Conservation (phyloP, 2,329 filamentous ascomycete genomes). For the Cercospora beticola region DNA sequence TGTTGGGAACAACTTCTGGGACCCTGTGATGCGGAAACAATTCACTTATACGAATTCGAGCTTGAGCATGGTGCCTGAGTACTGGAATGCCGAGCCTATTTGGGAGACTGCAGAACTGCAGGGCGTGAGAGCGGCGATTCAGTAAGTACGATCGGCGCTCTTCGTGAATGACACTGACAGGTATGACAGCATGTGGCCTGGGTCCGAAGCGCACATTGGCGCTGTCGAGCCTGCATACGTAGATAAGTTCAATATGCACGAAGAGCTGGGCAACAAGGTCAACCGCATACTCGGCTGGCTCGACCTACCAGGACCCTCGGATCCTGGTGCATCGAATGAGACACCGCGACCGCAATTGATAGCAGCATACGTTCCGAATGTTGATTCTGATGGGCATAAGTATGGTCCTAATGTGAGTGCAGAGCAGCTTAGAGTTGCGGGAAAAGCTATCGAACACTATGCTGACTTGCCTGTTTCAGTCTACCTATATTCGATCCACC, state of each 20-base stretch:
- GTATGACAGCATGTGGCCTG: constrained; percentile 79
- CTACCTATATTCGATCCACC: constrained; percentile 79
- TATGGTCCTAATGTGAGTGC: constrained; percentile 72
- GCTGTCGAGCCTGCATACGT: constrained; percentile 74
- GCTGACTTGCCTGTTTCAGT: constrained; percentile 41
- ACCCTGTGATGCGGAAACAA: constrained; percentile 70
- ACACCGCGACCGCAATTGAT: constrained; percentile 81
- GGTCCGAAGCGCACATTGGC: constrained; percentile 82
- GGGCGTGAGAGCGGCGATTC: constrained; percentile 75
- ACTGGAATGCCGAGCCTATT: constrained; percentile 93
- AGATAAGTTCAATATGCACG: constrained; percentile 79
- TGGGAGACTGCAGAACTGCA: constrained; percentile 91
- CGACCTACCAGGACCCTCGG: constrained; percentile 73
- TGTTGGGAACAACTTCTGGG: constrained; percentile 94
- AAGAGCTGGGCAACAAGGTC: constrained; percentile 73
- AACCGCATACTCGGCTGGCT: constrained; percentile 76
- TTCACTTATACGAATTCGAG: constrained; percentile 83
- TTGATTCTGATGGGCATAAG: constrained; percentile 81
- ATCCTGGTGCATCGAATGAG: constrained; percentile 42
- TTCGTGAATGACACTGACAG: not conserved
- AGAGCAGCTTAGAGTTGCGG: not conserved
- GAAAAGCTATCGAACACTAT: not conserved
- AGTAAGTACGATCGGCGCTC: constrained; percentile 41
- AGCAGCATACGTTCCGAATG: constrained; percentile 89
- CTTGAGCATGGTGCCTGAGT: constrained; percentile 72